phyloP scores from a whole-genome alignment of 2,329 filamentous ascomycete species.

The Claviceps sp. region DNA sequence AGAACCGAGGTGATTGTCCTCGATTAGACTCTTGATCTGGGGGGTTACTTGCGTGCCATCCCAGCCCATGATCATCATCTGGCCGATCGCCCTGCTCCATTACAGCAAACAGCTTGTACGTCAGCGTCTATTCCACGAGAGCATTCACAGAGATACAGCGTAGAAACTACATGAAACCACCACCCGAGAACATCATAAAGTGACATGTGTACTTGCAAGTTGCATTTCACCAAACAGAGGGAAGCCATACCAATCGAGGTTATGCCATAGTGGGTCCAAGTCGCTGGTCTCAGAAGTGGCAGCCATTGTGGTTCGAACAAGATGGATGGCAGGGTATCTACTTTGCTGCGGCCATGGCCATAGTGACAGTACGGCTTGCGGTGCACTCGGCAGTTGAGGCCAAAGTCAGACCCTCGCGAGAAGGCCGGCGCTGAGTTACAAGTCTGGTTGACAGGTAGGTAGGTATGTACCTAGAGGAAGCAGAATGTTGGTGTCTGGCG shows the following conservation, averaged over 20 bases:
- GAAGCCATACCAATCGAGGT: constrained; percentile 56
- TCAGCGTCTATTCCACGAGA: constrained; percentile 1
- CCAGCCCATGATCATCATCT: constrained; percentile 74
- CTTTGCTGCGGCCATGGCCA: constrained; percentile 9
- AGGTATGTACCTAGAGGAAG: no score
- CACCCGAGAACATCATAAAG: no score
- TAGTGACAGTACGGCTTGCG: constrained; percentile 1
- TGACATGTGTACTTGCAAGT: background rate
- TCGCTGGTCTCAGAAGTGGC: constrained; percentile 14
- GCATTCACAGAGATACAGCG: background rate
- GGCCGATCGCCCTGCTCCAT: constrained; percentile 51
- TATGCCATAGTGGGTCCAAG: constrained; percentile 55
- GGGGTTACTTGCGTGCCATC: constrained; percentile 74
- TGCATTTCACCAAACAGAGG: background rate
- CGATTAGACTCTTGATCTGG: constrained; percentile 68
- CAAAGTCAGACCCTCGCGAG: background rate
- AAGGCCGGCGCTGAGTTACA: background rate
- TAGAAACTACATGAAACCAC: background rate
- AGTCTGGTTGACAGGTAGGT: no score
- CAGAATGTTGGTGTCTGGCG: no score
- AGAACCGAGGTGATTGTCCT: constrained; percentile 76
- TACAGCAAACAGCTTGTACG: background rate
- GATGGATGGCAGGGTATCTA: constrained; percentile 13
- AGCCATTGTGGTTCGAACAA: constrained; percentile 13
- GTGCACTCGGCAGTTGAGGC: background rate